Conservation (phyloP, 768 basidiomycete species). For the Cystofilobasidium ferigula region DNA sequence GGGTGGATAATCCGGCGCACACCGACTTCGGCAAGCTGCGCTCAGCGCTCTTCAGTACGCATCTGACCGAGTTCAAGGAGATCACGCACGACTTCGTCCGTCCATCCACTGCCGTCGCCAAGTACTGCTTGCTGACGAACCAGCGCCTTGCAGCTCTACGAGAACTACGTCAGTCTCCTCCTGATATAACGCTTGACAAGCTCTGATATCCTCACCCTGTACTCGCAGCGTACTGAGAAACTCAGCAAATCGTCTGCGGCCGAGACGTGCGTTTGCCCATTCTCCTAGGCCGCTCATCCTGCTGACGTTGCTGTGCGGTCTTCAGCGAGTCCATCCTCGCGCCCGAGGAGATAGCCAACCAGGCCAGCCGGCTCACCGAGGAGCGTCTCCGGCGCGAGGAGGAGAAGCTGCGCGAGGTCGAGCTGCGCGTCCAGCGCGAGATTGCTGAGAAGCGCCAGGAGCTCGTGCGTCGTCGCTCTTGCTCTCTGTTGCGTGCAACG, state of each 20-base stretch:
- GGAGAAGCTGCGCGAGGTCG: conserved; percentile 79
- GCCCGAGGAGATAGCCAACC: conserved; percentile 91
- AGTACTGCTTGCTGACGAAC: conserved; percentile 67
- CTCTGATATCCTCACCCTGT: too few species aligned
- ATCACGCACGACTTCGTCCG: conserved; percentile 83
- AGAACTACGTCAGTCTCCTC: background rate
- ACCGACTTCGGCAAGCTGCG: conserved; percentile 19
- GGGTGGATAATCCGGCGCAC: conserved; percentile 23
- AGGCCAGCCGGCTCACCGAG: conserved; percentile 36
- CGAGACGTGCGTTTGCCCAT: conserved; percentile 32
- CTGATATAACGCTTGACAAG: too few species aligned
- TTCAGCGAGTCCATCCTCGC: conserved; percentile 62
- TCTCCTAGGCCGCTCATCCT: conserved; percentile 37
- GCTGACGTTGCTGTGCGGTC: background rate
- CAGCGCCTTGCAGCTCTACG: conserved; percentile 41
- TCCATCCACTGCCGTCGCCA: conserved; percentile 54
- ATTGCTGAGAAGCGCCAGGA: conserved; percentile 97
- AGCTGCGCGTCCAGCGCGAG: conserved; percentile 94
- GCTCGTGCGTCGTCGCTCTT: conserved; percentile 38
- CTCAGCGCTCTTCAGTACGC: conserved; percentile 44
- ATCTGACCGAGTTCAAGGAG: conserved; percentile 81
- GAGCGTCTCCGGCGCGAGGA: conserved; percentile 5
- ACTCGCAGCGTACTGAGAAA: conserved; percentile 6
- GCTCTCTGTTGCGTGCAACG: background rate
- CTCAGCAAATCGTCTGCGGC: conserved; percentile 31